Percentiles rank a stretch among this genome's conserved stretches.
phyloP scores from a whole-genome alignment of 1,284 basidiomycete species.

The Puccinia coronata region DNA sequence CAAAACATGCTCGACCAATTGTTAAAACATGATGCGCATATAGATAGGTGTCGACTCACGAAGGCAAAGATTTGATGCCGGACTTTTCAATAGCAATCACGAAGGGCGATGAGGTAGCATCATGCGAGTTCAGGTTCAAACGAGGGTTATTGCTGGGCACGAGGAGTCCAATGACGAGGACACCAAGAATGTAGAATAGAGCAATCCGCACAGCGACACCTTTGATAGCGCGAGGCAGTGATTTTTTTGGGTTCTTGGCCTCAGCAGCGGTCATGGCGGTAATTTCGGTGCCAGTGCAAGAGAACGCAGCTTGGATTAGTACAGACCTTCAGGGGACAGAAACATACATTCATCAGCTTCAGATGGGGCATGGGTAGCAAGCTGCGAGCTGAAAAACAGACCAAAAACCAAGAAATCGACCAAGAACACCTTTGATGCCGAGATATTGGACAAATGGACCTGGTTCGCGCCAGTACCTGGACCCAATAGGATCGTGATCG shows the following conservation, averaged over 20 bases:
- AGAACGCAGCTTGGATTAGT: constrained; percentile 57
- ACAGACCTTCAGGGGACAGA: constrained; percentile 52
- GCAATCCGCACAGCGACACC: constrained; percentile 73
- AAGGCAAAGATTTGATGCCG: constrained; percentile 34
- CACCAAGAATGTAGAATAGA: constrained; percentile 58
- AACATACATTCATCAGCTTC: constrained; percentile 21
- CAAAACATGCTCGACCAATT: neutral
- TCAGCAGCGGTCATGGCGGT: constrained; percentile 60
- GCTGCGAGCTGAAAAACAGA: neutral
- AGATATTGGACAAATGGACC: constrained; percentile 61
- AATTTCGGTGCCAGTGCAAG: constrained; percentile 59
- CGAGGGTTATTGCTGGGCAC: constrained; percentile 69
- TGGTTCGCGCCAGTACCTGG: constrained; percentile 58
- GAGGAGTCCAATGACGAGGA: constrained; percentile 72
- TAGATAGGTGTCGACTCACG: constrained; percentile 14
- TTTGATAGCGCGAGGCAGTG: constrained; percentile 58
- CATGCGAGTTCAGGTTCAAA: constrained; percentile 65
- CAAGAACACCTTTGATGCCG: constrained; percentile 38
- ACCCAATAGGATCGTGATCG: constrained; percentile 51
- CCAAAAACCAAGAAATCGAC: constrained; percentile 46
- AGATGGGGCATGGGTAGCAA: neutral
- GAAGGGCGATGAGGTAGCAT: constrained; percentile 75
- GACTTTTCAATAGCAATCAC: constrained; percentile 66
- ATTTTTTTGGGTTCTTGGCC: constrained; percentile 58
- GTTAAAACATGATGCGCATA: too few species aligned